Conservation (phyloP, 2,329 filamentous ascomycete genomes). For the Cordyceps sp. region DNA sequence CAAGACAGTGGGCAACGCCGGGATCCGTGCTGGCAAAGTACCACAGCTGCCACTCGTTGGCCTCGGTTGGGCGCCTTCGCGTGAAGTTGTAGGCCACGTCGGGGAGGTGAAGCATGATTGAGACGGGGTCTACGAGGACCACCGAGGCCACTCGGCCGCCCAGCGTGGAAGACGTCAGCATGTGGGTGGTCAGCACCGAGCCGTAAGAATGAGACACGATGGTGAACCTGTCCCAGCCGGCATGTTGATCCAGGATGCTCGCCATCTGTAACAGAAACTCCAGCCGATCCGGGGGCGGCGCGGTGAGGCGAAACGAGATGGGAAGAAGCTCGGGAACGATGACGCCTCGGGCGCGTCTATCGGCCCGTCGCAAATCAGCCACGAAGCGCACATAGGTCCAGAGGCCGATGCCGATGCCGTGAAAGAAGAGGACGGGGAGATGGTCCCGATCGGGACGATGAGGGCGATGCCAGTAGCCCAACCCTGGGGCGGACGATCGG, state of each 20-base stretch:
- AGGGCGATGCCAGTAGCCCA: slow-evolving; percentile 51
- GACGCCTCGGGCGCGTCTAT: slow-evolving; percentile 21
- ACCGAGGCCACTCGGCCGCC: slow-evolving; percentile 30
- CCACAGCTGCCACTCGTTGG: slow-evolving; percentile 56
- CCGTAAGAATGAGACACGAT: slow-evolving; percentile 49
- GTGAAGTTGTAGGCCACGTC: slow-evolving; percentile 60
- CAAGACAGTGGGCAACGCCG: slow-evolving; percentile 46
- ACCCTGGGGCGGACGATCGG: slow-evolving; percentile 27
- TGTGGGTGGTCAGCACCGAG: slow-evolving; percentile 43
- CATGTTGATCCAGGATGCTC: slow-evolving; percentile 40
- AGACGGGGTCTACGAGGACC: slow-evolving; percentile 44
- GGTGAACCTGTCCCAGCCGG: slow-evolving; percentile 40
- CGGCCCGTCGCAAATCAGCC: slow-evolving; percentile 19
- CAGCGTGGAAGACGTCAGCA: slow-evolving; percentile 32
- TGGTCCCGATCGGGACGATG: slow-evolving; percentile 28
- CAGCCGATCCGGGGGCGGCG: slow-evolving; percentile 28
- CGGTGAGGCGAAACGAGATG: slow-evolving; percentile 45
- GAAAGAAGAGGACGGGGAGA: slow-evolving; percentile 49
- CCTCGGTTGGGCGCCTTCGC: slow-evolving; percentile 28
- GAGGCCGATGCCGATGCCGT: slow-evolving; percentile 55
- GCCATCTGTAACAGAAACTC: slow-evolving; percentile 40
- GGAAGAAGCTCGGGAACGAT: slow-evolving; percentile 50
- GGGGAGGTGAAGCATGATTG: slow-evolving; percentile 50
- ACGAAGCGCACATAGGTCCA: slow-evolving; percentile 45
- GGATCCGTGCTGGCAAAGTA: slow-evolving; percentile 55